Percentiles rank a stretch among this genome's conserved stretches.
Evolutionary conservation across 768 basidiomycete genomes (phyloP).

Genomic region (Rhodotorula taiwanensis): DNA sequence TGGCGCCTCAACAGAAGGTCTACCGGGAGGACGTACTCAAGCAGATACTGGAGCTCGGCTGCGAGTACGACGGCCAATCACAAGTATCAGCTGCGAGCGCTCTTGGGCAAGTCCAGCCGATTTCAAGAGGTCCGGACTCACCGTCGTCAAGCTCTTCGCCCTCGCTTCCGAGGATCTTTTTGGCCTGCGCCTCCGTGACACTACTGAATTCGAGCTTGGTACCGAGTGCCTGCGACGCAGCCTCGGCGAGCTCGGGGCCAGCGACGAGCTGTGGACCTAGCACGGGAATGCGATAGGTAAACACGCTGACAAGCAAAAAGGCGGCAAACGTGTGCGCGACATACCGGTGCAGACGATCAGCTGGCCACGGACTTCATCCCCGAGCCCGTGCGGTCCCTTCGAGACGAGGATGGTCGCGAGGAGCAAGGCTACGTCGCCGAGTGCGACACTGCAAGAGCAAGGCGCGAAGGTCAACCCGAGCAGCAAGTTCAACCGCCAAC

Average conservation of each 20-base stretch:
- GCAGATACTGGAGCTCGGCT: no score
- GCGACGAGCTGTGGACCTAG: neutral
- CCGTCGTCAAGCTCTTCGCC: conserved; percentile 5
- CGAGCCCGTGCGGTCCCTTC: conserved; percentile 6
- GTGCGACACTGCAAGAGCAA: conserved; percentile 5
- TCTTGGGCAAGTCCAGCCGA: no score
- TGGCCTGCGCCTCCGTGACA: conserved; percentile 11
- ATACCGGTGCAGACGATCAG: conserved; percentile 10
- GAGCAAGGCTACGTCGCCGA: conserved; percentile 14
- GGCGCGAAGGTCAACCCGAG: neutral
- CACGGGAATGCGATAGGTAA: rapidly evolving
- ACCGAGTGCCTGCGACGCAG: conserved; percentile 5
- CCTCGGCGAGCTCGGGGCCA: conserved; percentile 18
- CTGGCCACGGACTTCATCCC: conserved; percentile 11
- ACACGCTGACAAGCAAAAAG: neutral
- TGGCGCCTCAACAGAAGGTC: no score
- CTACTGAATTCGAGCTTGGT: conserved; percentile 4
- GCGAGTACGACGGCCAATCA: no score
- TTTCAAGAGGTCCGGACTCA: no score
- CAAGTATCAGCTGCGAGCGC: no score
- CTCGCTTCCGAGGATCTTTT: neutral
- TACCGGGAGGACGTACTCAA: neutral
- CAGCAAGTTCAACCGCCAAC: neutral
- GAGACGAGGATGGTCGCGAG: conserved; percentile 7
- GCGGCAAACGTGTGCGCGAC: no score